A percentile compares a stretch with the other conserved stretches of the same genome.
Conservation (phyloP, 495 filamentous ascomycete genomes). For the Annulohypoxylon maeteangense region DNA sequence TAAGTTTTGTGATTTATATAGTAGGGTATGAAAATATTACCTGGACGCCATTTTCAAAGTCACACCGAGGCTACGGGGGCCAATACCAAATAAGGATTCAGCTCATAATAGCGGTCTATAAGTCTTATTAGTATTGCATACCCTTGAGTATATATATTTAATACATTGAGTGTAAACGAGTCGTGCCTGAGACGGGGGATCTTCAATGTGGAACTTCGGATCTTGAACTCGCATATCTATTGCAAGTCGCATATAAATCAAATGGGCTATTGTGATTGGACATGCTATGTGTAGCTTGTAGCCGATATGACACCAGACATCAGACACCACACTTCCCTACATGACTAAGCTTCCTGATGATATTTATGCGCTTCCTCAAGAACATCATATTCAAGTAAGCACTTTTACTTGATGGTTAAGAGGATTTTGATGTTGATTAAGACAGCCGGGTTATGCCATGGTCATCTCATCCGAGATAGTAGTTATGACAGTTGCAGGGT, state of each 20-base stretch:
- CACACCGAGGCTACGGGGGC: constrained; percentile 46
- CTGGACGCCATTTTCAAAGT: constrained; percentile 65
- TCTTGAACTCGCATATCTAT: constrained; percentile 20
- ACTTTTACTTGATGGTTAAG: constrained; percentile 25
- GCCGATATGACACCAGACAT: constrained; percentile 14
- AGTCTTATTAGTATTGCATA: constrained; percentile 12
- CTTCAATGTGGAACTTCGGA: constrained; percentile 3
- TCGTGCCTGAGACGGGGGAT: constrained; percentile 10
- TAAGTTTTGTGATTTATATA: constrained; percentile 6
- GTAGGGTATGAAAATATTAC: constrained; percentile 49
- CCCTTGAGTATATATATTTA: constrained; percentile 4
- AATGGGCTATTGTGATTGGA: constrained; percentile 30
- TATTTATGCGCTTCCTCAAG: constrained; percentile 11
- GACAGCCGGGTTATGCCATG: background rate
- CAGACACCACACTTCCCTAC: no score
- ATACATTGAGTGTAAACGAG: background rate
- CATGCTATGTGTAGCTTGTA: constrained; percentile 14
- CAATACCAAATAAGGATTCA: constrained; percentile 41
- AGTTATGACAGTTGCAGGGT: background rate
- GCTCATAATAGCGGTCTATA: constrained; percentile 43
- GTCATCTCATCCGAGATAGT: constrained; percentile 2
- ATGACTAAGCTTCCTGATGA: constrained; percentile 21
- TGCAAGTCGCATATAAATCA: constrained; percentile 17
- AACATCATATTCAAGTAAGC: constrained; percentile 20
- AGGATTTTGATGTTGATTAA: background rate